These are phyloP conservation scores for Aegle marmelos DNA, from an alignment of 345 rosid species.

Conservation along the genomic window DNA sequence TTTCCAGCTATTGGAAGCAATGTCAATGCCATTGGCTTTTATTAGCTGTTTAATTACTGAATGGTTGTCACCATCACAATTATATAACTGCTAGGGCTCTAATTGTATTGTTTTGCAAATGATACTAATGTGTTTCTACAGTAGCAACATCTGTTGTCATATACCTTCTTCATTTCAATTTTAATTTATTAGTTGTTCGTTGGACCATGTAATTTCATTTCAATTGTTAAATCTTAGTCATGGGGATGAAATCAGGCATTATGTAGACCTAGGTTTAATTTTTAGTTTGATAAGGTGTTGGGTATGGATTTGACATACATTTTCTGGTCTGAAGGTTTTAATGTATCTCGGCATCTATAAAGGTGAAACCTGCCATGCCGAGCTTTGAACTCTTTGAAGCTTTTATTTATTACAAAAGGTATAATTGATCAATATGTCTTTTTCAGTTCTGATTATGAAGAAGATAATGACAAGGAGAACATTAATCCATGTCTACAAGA, in stretches of 20 bases:
- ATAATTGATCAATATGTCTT: conserved; percentile 14
- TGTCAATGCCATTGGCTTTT: neutral
- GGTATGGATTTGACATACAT: neutral
- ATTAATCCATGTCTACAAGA: conserved; percentile 30
- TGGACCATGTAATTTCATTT: conserved; percentile 3
- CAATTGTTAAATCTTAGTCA: neutral
- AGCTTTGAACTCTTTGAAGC: neutral
- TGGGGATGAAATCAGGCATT: neutral
- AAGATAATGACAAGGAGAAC: conserved; percentile 62
- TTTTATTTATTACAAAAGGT: neutral
- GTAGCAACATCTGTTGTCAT: neutral
- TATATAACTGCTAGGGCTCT: neutral
- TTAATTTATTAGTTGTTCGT: neutral
- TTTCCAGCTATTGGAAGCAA: neutral
- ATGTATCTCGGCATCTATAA: neutral
- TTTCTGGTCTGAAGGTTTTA: neutral
- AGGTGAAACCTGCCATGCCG: neutral
- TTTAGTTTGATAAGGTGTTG: neutral
- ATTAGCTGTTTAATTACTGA: neutral
- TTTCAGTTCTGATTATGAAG: conserved; percentile 56
- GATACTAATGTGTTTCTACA: neutral
- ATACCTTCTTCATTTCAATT: neutral
- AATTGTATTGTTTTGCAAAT: neutral
- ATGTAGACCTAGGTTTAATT: neutral
- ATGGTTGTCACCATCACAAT: neutral